Conservation (phyloP, 2,329 filamentous ascomycete species). For the Cyphellophora attinorum region DNA sequence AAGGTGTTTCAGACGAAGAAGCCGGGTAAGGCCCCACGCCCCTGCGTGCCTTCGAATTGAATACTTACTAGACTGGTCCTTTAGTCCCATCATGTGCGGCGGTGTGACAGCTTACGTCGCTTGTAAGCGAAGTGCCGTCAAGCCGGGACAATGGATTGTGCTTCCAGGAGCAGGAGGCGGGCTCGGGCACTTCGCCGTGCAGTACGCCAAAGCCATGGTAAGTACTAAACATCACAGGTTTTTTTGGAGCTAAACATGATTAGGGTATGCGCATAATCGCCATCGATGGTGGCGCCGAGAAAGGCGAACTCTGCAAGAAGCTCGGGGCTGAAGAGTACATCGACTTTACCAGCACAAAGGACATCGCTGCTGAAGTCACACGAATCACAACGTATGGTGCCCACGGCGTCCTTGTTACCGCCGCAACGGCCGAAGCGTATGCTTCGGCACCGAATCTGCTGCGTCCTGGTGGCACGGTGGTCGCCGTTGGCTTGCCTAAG, state of each 20-base stretch:
- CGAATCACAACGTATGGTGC: conserved; percentile 28
- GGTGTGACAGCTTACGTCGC: conserved; percentile 28
- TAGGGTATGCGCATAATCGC: conserved; percentile 29
- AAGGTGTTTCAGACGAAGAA: conserved; percentile 27
- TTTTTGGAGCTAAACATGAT: not conserved
- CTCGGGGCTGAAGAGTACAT: conserved; percentile 29
- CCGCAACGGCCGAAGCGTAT: conserved; percentile 28
- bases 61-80: too few species aligned
- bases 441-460: conserved; percentile 23
- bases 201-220: conserved; percentile 25
- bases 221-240: not conserved
- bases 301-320: conserved; percentile 26
- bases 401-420: conserved; percentile 28
- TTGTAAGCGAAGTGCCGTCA: conserved; percentile 29
- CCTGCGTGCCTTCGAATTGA: too few species aligned
- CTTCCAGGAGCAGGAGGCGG: conserved; percentile 22
- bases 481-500: conserved; percentile 27
- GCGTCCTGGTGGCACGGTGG: conserved; percentile 26
- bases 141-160: conserved; percentile 21
- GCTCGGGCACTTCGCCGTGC: conserved; percentile 22
- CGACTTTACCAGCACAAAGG: conserved; percentile 25
- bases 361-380: conserved; percentile 25
- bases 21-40: too few species aligned
- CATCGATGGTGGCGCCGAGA: conserved; percentile 27
- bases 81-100: conserved; percentile 30